Evolutionary conservation across 2,329 filamentous ascomycete genomes (phyloP), one percentile per base, ranked within the genome.

Genomic region (Fusarium solani-melongenae): DNA sequence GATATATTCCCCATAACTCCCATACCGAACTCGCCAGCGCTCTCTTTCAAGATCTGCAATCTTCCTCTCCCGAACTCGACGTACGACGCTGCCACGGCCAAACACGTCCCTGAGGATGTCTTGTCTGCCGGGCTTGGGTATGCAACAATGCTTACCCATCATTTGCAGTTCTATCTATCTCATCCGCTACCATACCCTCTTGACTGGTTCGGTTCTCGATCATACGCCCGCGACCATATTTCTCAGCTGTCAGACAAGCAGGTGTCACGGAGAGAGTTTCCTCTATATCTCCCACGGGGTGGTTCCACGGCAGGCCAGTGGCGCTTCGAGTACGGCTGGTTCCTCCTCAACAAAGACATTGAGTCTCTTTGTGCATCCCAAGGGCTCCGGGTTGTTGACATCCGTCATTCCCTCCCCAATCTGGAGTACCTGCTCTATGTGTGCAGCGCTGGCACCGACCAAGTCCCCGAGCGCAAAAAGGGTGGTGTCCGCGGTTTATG

Each of bases 301-400:
- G 89, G 88, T 82, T 93, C 84, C n/a, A 88, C 79, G 0, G 88
- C 90, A 3, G 90, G 94, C 0, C 91, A 95, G 53, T 98, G 96
- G 84, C 92, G 96, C 3, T 98, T 98, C 82, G 96, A 98, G 77
- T 99, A 98, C 81, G 96, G 88, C 12, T 96, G 98, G 80, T 99
- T 98, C 78, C 85, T 98, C n/a, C 88, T 99, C 15, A 98, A 98
- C 84, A 98, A 98, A 83, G 87, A 98, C 79, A 95, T 99, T 64
- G 95, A 98, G 76, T 83, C 87, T 0, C 84, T 92, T 5, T 92
- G 90, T 68, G 84, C 86, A 5, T 86, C 87, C 1, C 91, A 95
- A 73, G 92, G 92, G 0, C 85, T 98, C 14, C 91, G 92, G 55
- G 92, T 97, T 1, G 88, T 98, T 71, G 96, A 99, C 78, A 94